Conservation (phyloP, 768 basidiomycete genomes). For the Russula olivacea region DNA sequence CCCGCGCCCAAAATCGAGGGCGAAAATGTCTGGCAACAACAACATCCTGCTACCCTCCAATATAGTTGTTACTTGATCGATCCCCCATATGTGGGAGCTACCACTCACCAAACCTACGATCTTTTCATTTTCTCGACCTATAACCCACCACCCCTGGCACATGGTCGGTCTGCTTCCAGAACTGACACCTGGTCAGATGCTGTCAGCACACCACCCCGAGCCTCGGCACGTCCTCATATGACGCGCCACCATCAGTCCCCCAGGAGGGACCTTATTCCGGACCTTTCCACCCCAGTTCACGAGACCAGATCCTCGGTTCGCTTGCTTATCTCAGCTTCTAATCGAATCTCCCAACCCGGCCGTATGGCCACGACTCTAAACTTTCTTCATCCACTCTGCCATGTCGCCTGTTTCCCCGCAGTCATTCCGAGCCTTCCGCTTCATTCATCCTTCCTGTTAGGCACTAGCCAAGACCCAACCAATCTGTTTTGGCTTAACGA, state of each 20-base stretch:
- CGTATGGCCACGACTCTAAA: conserved; percentile 21
- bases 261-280: conserved; percentile 10
- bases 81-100: conserved; percentile 3
- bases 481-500: neutral
- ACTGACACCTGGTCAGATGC: conserved; percentile 21
- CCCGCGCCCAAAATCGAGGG: conserved; percentile 1
- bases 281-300: conserved; percentile 19
- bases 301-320: conserved; percentile 15
- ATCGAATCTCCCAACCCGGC: conserved; percentile 14
- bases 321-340: conserved; percentile 18
- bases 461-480: conserved; percentile 2
- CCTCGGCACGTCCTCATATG: conserved; percentile 21
- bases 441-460: neutral
- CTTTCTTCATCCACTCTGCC: conserved; percentile 19
- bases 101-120: neutral
- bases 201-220: conserved; percentile 11
- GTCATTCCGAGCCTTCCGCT: conserved; percentile 15
- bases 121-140: neutral
- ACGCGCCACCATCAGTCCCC: conserved; percentile 21
- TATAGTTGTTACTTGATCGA: neutral
- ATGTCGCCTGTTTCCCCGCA: conserved; percentile 20
- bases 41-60: neutral
- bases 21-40: neutral
- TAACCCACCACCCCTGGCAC: conserved; percentile 16
- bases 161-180: conserved; percentile 9